Evolutionary conservation across 371 early-diverging fungal genomes (phyloP).

Genomic region (Choanephora cucurbitarum): DNA sequence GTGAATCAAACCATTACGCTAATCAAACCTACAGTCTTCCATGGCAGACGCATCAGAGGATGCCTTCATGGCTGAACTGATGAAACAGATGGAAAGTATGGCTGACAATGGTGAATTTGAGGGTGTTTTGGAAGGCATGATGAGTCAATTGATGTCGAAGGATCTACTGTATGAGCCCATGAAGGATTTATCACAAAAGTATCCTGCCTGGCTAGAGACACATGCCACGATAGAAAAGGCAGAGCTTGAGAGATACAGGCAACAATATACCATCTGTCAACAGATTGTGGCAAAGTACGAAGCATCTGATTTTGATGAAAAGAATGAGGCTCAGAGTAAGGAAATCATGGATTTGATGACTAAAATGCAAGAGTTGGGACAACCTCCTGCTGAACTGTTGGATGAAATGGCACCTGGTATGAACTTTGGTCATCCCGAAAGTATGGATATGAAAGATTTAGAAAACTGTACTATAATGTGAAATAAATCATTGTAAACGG

Average conservation of each 20-base stretch:
- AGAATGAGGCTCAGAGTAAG: conserved; percentile 66
- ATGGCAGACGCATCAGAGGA: conserved; percentile 66
- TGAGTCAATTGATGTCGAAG: conserved; percentile 89
- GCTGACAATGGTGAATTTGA: conserved; percentile 83
- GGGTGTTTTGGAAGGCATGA: conserved; percentile 83
- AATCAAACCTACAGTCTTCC: conserved; percentile 49
- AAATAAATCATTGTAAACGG: too few species aligned
- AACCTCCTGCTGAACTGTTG: conserved; percentile 89
- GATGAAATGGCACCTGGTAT: conserved; percentile 89
- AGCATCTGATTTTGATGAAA: conserved; percentile 60
- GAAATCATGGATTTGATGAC: conserved; percentile 86
- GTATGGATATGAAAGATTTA: conserved; percentile 66
- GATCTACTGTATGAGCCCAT: conserved; percentile 94
- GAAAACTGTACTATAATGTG: conserved; percentile 58
- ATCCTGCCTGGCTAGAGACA: conserved; percentile 81
- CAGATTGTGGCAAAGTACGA: conserved; percentile 83
- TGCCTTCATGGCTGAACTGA: conserved; percentile 84
- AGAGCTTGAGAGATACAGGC: conserved; percentile 72
- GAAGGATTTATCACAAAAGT: conserved; percentile 80
- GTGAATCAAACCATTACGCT: not conserved
- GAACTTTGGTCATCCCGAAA: conserved; percentile 71
- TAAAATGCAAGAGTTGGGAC: conserved; percentile 94
- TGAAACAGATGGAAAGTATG: conserved; percentile 87
- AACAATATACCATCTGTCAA: conserved; percentile 72
- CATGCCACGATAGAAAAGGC: conserved; percentile 65